Conservation (phyloP, 352 stramenopile species). For the Globisporangium cystogenes region DNA sequence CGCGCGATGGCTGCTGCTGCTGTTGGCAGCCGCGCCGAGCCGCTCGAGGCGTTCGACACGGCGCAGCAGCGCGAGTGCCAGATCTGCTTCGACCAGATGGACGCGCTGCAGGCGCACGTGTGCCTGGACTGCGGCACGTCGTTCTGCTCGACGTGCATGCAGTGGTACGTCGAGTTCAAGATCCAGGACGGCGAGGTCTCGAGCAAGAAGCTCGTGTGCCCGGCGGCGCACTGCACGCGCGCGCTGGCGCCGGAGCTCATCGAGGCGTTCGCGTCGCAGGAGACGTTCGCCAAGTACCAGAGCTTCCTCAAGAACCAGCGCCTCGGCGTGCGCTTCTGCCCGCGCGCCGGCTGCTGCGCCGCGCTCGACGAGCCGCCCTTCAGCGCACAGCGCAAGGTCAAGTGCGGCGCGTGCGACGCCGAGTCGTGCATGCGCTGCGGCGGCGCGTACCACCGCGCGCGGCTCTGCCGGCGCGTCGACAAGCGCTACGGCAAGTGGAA, state of each 20-base stretch:
- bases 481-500: slow-evolving; percentile 65
- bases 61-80: slow-evolving; percentile 38
- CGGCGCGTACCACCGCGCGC: slow-evolving; percentile 45
- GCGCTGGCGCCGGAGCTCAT: slow-evolving; percentile 47
- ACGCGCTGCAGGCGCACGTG: slow-evolving; percentile 33
- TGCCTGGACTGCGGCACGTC: slow-evolving; percentile 35
- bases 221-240: slow-evolving; percentile 43
- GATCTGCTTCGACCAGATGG: slow-evolving; percentile 71
- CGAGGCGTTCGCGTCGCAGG: slow-evolving; percentile 37
- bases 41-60: slow-evolving; percentile 20
- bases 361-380: slow-evolving; percentile 51
- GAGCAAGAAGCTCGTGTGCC: slow-evolving; percentile 65
- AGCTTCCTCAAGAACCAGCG: slow-evolving; percentile 61
- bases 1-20: too few species aligned
- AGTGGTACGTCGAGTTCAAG: slow-evolving; percentile 76
- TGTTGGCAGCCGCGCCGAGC: too few species aligned
- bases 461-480: slow-evolving; percentile 52
- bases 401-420: slow-evolving; percentile 34
- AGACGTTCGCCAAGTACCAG: slow-evolving; percentile 58
- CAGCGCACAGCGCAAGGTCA: slow-evolving; percentile 33
- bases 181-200: slow-evolving; percentile 73
- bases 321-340: slow-evolving; percentile 66
- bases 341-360: slow-evolving; percentile 51
- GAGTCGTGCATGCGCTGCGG: slow-evolving; percentile 74
- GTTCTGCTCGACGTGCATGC: slow-evolving; percentile 59